These are phyloP conservation scores for Fusarium sp. DNA, from an alignment of 2,329 filamentous ascomycete genomes.

Conservation along the genomic window DNA sequence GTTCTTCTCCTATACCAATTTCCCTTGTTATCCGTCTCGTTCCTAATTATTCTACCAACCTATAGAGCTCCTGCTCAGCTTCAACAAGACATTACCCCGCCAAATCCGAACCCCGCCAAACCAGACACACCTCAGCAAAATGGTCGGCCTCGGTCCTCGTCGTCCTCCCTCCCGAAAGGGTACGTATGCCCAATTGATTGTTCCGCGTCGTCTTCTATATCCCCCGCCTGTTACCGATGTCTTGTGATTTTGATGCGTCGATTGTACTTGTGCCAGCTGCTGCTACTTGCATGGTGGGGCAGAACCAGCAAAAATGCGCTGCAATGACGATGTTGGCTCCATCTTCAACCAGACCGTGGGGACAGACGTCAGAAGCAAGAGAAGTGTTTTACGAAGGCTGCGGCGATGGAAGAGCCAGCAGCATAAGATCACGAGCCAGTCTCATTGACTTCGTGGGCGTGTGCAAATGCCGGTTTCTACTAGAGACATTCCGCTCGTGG, in stretches of 20 bases:
- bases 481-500: slow-evolving; percentile 15
- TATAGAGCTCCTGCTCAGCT: slow-evolving; percentile 21
- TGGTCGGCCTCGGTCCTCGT: slow-evolving; percentile 65
- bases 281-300: slow-evolving; percentile 31
- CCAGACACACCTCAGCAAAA: slow-evolving; percentile 53
- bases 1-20: slow-evolving; percentile 6
- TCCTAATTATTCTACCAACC: slow-evolving; percentile 3
- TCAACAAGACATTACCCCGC: slow-evolving; percentile 50
- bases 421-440: neutral
- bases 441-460: neutral
- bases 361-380: slow-evolving; percentile 15
- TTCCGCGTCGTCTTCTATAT: slow-evolving; percentile 1
- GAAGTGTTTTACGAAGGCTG: slow-evolving; percentile 21
- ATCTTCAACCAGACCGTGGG: slow-evolving; percentile 2
- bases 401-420: neutral
- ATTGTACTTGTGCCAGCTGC: slow-evolving; percentile 13
- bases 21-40: neutral
- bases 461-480: neutral
- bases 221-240: neutral
- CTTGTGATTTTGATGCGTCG: neutral
- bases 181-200: slow-evolving; percentile 58
- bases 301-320: slow-evolving; percentile 23
- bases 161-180: slow-evolving; percentile 71
- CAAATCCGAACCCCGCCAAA: slow-evolving; percentile 54
- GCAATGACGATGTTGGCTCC: slow-evolving; percentile 36